Evolutionary conservation across 352 stramenopile genomes (phyloP), one percentile per base, ranked within the genome.

Genomic region (Pythium guiyangense): DNA sequence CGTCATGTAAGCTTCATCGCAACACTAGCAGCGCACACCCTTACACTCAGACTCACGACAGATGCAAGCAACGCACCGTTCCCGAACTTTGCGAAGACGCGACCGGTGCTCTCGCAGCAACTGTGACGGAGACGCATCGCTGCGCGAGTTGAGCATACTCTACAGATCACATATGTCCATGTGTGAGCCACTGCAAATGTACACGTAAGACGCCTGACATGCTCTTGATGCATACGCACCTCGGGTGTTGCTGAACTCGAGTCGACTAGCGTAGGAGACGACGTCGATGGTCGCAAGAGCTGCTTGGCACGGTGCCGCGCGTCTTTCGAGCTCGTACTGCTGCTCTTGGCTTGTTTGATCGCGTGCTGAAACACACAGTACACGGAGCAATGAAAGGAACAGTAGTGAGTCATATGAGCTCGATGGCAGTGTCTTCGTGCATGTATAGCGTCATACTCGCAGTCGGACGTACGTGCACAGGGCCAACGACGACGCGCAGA

Each of bases 111-210:
- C 77, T 51, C 82, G 78, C 29, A 90, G 66, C 31, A 90, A 60
- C 25, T 87, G 69, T 25, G 70, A 80, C 37, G 80, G 78, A 12
- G 74, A 68, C 39, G 78, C 35, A 50, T 90, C 72, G 52, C 71
- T 80, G 9, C 77, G 72, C 9, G 80, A 86, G 61, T 90, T 90
- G 44, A 90, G 67, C 14, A 90, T 86, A 12, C 77, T 59, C 74
- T 90, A 63, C 39, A 49, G 40, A 22, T 17, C 35, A 6, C 4
- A 29, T 14, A 22, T 40, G 25, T 4, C 18, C 18, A 12, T 42
- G 26, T 18, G 34, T 31, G 11, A 51, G 15, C 25, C 8, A 39
- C 6, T 5, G 14, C 39, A 8, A n/a, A n/a, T n/a, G n/a, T 44
- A 14, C 14, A 44, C 18, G 14, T 5, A n/a, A 35, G 25, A 9